Conservation (phyloP, 208 protist species). For the Balamuthia mandrillaris region DNA sequence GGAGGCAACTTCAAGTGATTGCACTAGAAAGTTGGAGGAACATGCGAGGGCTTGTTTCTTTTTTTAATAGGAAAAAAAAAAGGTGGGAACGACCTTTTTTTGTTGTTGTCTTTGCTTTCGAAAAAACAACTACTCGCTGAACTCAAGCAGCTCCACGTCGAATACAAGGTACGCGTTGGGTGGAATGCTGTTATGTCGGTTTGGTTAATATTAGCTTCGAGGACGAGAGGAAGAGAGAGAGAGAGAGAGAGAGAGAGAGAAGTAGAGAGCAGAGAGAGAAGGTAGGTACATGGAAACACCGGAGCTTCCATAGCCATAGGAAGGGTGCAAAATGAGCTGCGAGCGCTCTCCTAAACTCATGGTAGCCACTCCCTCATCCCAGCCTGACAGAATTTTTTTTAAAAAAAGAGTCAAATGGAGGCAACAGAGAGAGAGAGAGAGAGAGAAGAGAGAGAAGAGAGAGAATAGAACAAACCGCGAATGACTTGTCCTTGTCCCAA, state of each 20-base stretch:
- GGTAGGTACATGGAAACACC: not conserved
- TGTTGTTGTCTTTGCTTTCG: too few species aligned
- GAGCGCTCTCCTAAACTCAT: slow-evolving; percentile 30
- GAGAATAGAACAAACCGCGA: not conserved
- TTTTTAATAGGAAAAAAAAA: too few species aligned
- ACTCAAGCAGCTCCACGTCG: slow-evolving; percentile 35
- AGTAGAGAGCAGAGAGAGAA: not conserved
- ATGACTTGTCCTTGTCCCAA: slow-evolving; percentile 24
- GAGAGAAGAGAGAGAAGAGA: too few species aligned
- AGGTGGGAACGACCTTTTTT: too few species aligned
- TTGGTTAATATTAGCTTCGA: not conserved
- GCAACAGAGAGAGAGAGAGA: too few species aligned
- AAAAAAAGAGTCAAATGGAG: too few species aligned
- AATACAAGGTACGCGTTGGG: slow-evolving; percentile 10
- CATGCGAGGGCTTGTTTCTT: too few species aligned
- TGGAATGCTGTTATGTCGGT: not conserved
- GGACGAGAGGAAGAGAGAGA: not conserved
- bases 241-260: not conserved
- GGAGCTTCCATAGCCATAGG: slow-evolving; percentile 5
- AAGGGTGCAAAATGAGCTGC: not conserved
- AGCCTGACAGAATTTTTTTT: too few species aligned
- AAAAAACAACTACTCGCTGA: too few species aligned
- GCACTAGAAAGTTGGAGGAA: too few species aligned
- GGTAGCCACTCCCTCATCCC: slow-evolving; percentile 38
- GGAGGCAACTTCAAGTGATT: too few species aligned